These are phyloP conservation scores for Pseudogymnoascus sp. DNA, from an alignment of 2,329 filamentous ascomycete genomes.

Conservation along the genomic window DNA sequence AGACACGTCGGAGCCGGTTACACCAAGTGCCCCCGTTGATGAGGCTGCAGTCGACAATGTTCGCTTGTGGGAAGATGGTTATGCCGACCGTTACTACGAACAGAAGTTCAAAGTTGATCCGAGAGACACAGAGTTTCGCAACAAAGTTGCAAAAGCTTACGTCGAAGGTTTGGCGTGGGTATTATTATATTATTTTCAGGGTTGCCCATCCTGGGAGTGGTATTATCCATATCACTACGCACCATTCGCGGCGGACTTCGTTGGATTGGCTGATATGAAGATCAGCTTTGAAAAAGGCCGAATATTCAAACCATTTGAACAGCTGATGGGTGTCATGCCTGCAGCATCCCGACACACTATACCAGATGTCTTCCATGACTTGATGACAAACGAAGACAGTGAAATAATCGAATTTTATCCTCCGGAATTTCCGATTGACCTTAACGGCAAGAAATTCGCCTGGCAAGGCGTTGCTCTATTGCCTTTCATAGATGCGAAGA, in stretches of 20 bases:
- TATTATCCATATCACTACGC: slow-evolving; percentile 99
- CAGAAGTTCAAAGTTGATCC: slow-evolving; percentile 87
- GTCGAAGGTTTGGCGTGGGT: slow-evolving; percentile 95
- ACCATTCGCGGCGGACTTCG: slow-evolving; percentile 93
- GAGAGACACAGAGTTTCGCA: slow-evolving; percentile 75
- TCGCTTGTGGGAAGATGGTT: slow-evolving; percentile 89
- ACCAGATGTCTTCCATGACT: slow-evolving; percentile 75
- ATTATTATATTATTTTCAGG: slow-evolving; percentile 93
- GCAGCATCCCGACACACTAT: slow-evolving; percentile 89
- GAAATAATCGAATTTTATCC: slow-evolving; percentile 98
- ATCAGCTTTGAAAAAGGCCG: slow-evolving; percentile 77
- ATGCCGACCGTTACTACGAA: slow-evolving; percentile 91
- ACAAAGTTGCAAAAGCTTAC: slow-evolving; percentile 83
- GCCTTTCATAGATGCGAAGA: slow-evolving; percentile 91
- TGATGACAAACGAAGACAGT: slow-evolving; percentile 84
- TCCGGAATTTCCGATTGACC: slow-evolving; percentile 82
- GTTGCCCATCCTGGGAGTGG: slow-evolving; percentile 98
- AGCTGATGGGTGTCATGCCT: slow-evolving; percentile 95
- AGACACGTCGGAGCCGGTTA: slow-evolving; percentile 47
- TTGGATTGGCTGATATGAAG: slow-evolving; percentile 69
- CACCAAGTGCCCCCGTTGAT: slow-evolving; percentile 43
- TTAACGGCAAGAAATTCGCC: slow-evolving; percentile 97
- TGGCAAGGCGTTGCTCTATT: slow-evolving; percentile 94
- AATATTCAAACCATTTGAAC: slow-evolving; percentile 88
- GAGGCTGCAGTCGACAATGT: slow-evolving; percentile 72